Base-by-base conservation (phyloP, 2,329 filamentous ascomycete genomes). In the Colletotrichum filicis region DNA sequence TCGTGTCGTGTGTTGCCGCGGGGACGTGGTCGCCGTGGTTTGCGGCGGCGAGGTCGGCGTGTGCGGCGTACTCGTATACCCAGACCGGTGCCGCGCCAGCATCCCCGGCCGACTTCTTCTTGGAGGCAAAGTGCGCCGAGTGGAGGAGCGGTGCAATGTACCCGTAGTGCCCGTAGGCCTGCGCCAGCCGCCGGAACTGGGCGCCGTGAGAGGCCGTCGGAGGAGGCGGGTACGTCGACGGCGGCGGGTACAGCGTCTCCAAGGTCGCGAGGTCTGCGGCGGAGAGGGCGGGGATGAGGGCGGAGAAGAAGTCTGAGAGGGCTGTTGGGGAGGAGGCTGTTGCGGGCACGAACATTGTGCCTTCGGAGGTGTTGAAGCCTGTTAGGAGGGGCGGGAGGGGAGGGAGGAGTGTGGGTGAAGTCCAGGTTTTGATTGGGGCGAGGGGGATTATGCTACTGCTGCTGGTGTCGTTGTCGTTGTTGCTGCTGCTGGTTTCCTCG, bases 341-440 rank as follows among this genome's bases (percentile, higher is more conserved):
- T 16, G 83, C 79, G 0, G 91, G 88, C 1, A 94, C 88, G 78
- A 94, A 94, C 49, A 85, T 79, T 0, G 90, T 87, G 19, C 92
- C 93, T 79, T 95, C 93, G 77, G 94, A 91, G 52, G 90, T 89
- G 80, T 91, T 92, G 83, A 91, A 94, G 8, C 92, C 92, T 0
- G 92, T 93, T 61, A 95, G 82, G 61, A 94, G 72, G 67, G 66
- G 59, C 66, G 91, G 90, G 8, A 92, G 84, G 74, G 86, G 85
- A 75, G 91, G 85, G 79, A 86, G 85, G 79, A 86, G 89, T 19
- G 83, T 80, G 0, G 86, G 84, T 0, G 86, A 82, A 30, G 84
- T 79, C 90, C 90, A 92, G n/a, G 87, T 85, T n/a, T 86, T 83
- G 14, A 92, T 84, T 3, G 92, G 92, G 12, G 87, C 82, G 30